A percentile compares a stretch with the other conserved stretches of the same genome.
phyloP scores from a whole-genome alignment of 495 filamentous ascomycete genomes.

The Aspergillus indologenus region DNA sequence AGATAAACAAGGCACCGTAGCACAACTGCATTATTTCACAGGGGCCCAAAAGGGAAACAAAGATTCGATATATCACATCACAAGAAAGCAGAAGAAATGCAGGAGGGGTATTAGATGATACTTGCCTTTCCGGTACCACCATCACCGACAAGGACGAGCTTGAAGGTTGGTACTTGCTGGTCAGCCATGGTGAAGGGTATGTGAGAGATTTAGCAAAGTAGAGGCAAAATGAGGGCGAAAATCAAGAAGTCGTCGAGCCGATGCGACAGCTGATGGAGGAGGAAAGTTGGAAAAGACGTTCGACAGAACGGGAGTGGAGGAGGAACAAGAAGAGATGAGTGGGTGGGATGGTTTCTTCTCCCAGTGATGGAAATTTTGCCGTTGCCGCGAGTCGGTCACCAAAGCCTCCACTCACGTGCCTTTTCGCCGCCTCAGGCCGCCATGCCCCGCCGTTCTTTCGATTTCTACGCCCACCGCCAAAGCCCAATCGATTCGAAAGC shows the following conservation, averaged over 20 bases:
- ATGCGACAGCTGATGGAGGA: constrained; percentile 23
- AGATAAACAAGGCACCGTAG: constrained; percentile 9
- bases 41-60: neutral
- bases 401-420: constrained; percentile 37
- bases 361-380: constrained; percentile 49
- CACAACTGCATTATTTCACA: neutral
- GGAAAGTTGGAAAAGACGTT: constrained; percentile 14
- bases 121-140: constrained; percentile 99
- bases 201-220: constrained; percentile 19
- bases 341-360: constrained; percentile 24
- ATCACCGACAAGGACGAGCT: constrained; percentile 99
- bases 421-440: constrained; percentile 26
- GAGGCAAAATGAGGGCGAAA: constrained; percentile 8
- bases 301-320: constrained; percentile 19
- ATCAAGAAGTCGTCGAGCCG: constrained; percentile 16
- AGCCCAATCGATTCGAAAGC: too few species aligned
- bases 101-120: constrained; percentile 17
- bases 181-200: constrained; percentile 57
- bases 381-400: constrained; percentile 41
- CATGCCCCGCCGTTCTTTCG: constrained; percentile 16
- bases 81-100: neutral
- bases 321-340: constrained; percentile 22
- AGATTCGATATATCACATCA: neutral
- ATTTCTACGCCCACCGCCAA: neutral
- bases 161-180: constrained; percentile 77